phyloP scores from a whole-genome alignment of 2,329 filamentous ascomycete genomes.

The Paraphaeosphaeria minitans region DNA sequence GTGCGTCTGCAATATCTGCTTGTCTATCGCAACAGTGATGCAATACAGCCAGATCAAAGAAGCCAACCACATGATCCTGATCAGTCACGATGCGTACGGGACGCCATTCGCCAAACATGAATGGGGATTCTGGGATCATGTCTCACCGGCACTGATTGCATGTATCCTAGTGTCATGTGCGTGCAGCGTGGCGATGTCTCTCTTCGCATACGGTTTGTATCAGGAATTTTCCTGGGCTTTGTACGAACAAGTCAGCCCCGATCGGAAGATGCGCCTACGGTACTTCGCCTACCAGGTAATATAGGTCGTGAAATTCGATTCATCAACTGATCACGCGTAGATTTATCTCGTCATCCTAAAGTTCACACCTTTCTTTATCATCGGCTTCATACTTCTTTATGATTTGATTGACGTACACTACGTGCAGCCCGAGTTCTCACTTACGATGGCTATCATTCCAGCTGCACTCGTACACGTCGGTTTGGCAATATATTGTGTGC shows the following conservation, averaged over 20 bases:
- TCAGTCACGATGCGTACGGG: not conserved
- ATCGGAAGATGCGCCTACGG: conserved; percentile 14
- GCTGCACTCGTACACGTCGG: conserved; percentile 19
- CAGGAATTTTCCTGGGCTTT: conserved; percentile 26
- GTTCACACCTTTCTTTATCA: conserved; percentile 26
- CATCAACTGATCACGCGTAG: not conserved
- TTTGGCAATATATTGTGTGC: conserved; percentile 19
- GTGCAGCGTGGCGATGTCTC: conserved; percentile 5
- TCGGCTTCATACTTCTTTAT: conserved; percentile 29
- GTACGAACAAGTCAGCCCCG: conserved; percentile 24
- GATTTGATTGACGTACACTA: conserved; percentile 18
- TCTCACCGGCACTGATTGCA: not conserved
- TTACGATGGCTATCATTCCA: conserved; percentile 33
- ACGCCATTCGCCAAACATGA: conserved; percentile 24
- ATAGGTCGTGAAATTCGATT: too few relatives aligned
- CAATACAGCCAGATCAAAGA: conserved; percentile 22
- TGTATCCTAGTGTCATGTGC: conserved; percentile 12
- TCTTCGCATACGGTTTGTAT: conserved; percentile 15
- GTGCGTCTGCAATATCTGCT: conserved; percentile 25
- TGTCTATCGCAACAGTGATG: conserved; percentile 25
- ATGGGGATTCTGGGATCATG: conserved; percentile 13
- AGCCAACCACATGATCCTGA: not conserved
- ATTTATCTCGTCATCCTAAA: conserved; percentile 1
- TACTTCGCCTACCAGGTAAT: conserved; percentile 25
- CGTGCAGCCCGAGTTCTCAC: conserved; percentile 25